These are phyloP conservation scores for Acanthamoeba lenticulata DNA, from an alignment of 208 protist species.

Conservation along the genomic window DNA sequence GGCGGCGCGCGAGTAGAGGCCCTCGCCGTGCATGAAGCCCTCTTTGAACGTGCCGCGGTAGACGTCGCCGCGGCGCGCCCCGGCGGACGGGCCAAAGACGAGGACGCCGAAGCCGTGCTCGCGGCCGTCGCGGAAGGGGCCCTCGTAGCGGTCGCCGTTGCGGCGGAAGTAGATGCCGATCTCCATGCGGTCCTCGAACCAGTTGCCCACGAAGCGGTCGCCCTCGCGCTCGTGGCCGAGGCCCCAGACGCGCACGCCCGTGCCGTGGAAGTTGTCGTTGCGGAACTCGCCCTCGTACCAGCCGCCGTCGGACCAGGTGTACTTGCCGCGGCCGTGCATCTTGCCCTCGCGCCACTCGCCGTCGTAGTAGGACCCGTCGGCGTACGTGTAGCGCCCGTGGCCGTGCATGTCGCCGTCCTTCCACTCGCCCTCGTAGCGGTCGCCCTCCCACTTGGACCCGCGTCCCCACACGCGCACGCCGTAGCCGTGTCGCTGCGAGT, in stretches of 20 bases:
- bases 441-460: constrained; percentile 42
- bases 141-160: constrained; percentile 41
- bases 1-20: constrained; percentile 46
- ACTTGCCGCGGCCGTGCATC: constrained; percentile 48
- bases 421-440: constrained; percentile 49
- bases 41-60: constrained; percentile 20
- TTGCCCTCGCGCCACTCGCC: constrained; percentile 38
- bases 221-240: not conserved
- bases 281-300: not conserved
- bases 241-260: not conserved
- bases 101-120: not conserved
- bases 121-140: not conserved
- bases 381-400: constrained; percentile 57
- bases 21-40: constrained; percentile 70
- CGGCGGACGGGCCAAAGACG: not conserved
- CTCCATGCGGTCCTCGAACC: not conserved
- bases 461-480: not conserved
- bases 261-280: not conserved
- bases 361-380: not conserved
- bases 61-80: not conserved
- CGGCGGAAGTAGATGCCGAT: not conserved
- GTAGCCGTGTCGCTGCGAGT: constrained; percentile 59
- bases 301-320: not conserved
- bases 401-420: constrained; percentile 25
- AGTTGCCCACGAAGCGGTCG: not conserved